These are phyloP conservation scores for Boletellus ananas DNA, from an alignment of 768 basidiomycete genomes.

Conservation along the genomic window DNA sequence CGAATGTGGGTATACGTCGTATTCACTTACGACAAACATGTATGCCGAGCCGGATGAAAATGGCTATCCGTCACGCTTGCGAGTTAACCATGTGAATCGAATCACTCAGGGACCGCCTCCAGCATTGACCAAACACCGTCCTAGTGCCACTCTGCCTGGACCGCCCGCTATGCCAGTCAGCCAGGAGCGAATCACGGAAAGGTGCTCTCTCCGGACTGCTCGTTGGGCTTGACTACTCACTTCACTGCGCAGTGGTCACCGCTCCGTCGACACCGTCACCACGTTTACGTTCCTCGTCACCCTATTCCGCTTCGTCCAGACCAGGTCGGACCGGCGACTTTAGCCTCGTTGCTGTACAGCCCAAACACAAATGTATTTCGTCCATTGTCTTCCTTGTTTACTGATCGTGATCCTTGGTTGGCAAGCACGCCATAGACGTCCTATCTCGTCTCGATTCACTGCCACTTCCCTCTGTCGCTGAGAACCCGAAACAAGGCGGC, in stretches of 20 bases:
- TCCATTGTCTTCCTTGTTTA: slow-evolving; percentile 6
- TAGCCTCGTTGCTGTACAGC: slow-evolving; percentile 14
- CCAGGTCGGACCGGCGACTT: slow-evolving; percentile 2
- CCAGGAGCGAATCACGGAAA: slow-evolving; percentile 5
- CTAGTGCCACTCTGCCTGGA: neutral
- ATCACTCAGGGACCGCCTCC: neutral
- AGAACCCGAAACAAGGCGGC: neutral
- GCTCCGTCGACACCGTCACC: neutral
- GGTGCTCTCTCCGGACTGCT: neutral
- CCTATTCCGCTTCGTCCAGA: neutral
- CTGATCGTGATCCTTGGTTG: slow-evolving; percentile 3
- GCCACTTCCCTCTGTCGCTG: neutral
- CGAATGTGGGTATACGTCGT: neutral
- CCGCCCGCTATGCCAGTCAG: slow-evolving; percentile 1
- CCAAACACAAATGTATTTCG: neutral
- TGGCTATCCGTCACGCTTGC: neutral
- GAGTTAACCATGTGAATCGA: neutral
- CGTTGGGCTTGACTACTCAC: neutral
- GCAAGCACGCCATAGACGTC: slow-evolving; percentile 6
- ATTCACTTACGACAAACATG: neutral
- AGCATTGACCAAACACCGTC: neutral
- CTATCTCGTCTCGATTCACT: neutral
- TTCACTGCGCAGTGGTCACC: slow-evolving; percentile 1
- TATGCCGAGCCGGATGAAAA: neutral
- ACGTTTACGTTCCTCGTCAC: slow-evolving; percentile 11